Base-by-base conservation (phyloP, 1,139 yeast species). In the Meyerozyma smithsonii region DNA sequence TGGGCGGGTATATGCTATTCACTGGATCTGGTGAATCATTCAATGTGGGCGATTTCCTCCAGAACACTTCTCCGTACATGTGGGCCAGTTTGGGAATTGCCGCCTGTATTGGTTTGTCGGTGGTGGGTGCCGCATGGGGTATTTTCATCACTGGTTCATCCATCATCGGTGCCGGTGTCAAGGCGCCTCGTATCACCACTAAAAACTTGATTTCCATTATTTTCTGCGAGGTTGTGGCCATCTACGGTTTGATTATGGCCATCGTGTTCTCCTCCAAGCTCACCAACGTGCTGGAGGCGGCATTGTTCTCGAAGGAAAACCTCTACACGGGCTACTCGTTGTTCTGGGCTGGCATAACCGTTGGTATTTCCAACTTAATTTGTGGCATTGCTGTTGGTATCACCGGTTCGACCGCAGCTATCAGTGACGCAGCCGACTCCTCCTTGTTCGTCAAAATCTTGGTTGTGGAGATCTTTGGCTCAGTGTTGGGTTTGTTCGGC, bases 81-180 rank as follows among this genome's bases (percentile, higher is more conserved):
- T 94, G 98, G 98, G 97, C 97, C 17, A 77, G 79, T 49, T 66
- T 89, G 49, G 99, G 99, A 42, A 88, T 94, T 49, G 84, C 85
- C n/a, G 65, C 81, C 42, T 92, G 98, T 65, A 89, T 94, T 54
- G 97, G 98, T 11, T 74, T 94, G 46, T 83, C 95, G 41, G 97
- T 94, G 15, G 84, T 90, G 36, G 99, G 98, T 35, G 98, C 98
- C 15, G 98, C 98, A 10, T 92, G 98, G 97, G 99, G 99, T 48
- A 94, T 94, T 50, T 94, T 92, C 62, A 79, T 94, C 46, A 92
- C 97, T 1, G 99, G 99, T 32, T 75, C 97, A 1, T 81, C 96
- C 32, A 87, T 94, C 51, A 68, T 94, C 46, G 99, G 99, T 51
- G 98, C 98, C 4, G 98, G 98, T 68, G 97, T 94, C 46, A 87